These are phyloP conservation scores for Pichia heedii DNA, from an alignment of 805 yeast species.

Conservation along the genomic window DNA sequence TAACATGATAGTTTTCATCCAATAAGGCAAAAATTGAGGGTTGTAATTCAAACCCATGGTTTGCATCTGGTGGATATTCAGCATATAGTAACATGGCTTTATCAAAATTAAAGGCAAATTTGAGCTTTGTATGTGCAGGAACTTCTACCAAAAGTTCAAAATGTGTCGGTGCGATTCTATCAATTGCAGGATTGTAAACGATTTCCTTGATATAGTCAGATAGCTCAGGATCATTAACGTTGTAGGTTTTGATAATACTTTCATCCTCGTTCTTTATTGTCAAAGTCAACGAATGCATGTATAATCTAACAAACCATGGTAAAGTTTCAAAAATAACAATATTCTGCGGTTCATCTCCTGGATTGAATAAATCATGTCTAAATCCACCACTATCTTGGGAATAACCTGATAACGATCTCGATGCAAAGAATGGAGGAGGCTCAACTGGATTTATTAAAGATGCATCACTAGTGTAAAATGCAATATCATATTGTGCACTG, in stretches of 20 bases:
- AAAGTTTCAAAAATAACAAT: slow-evolving; percentile 68
- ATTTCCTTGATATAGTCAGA: slow-evolving; percentile 39
- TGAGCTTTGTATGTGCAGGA: slow-evolving; percentile 55
- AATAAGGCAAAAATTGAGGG: slow-evolving; percentile 73
- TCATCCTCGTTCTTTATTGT: slow-evolving; percentile 18
- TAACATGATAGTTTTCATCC: slow-evolving; percentile 13
- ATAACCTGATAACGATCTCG: slow-evolving; percentile 84
- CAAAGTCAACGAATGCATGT: slow-evolving; percentile 57
- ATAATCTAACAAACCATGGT: slow-evolving; percentile 90
- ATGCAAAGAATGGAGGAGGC: slow-evolving; percentile 58
- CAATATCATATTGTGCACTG: slow-evolving; percentile 27
- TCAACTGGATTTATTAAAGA: slow-evolving; percentile 30
- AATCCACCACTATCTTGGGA: slow-evolving; percentile 90
- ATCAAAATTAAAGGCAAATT: slow-evolving; percentile 72
- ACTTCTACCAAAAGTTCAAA: slow-evolving; percentile 57
- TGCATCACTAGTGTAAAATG: slow-evolving; percentile 38
- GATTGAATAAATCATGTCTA: slow-evolving; percentile 69
- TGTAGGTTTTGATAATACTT: slow-evolving; percentile 7
- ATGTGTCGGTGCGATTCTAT: slow-evolving; percentile 74
- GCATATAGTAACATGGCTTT: slow-evolving; percentile 75
- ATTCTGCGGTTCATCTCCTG: slow-evolving; percentile 36
- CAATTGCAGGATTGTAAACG: slow-evolving; percentile 68
- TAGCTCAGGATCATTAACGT: slow-evolving; percentile 21
- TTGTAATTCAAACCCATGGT: slow-evolving; percentile 92
- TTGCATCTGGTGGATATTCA: slow-evolving; percentile 99